Conservation (phyloP, 805 yeast genomes). For the Suhomyces vadensis region DNA sequence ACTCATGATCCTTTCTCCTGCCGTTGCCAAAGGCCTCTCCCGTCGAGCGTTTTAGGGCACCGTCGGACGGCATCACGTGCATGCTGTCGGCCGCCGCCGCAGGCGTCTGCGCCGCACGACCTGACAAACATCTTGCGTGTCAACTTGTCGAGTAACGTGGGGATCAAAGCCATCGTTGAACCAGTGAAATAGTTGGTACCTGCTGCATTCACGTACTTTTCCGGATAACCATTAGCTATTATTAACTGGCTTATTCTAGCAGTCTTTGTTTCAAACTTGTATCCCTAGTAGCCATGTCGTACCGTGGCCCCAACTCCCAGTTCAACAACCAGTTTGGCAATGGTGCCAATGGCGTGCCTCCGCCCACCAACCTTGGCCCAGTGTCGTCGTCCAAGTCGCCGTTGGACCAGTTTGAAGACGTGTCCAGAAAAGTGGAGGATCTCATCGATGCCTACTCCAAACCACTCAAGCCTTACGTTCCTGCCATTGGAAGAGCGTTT, state of each 20-base stretch:
- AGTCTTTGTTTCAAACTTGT: not conserved
- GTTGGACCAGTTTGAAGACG: conserved; percentile 47
- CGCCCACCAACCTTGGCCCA: conserved; percentile 30
- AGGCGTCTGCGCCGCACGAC: conserved; percentile 5
- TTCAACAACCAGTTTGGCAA: conserved; percentile 39
- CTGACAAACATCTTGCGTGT: conserved; percentile 11
- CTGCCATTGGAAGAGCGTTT: conserved; percentile 82
- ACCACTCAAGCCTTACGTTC: conserved; percentile 71
- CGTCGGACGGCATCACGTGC: not conserved
- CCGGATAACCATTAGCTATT: no score
- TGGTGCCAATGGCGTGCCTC: conserved; percentile 19
- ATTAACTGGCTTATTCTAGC: no score
- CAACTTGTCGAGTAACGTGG: conserved; percentile 5
- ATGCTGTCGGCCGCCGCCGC: not conserved
- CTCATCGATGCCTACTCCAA: conserved; percentile 50
- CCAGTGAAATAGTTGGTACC: no score
- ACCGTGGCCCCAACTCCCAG: conserved; percentile 43
- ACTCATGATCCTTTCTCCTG: conserved; percentile 17
- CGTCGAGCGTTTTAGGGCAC: not conserved
- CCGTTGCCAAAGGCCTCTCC: conserved; percentile 1
- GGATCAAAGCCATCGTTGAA: not conserved
- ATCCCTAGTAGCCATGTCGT: conserved; percentile 32
- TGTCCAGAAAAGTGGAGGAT: conserved; percentile 56
- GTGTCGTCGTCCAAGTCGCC: conserved; percentile 29
- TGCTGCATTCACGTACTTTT: no score